A percentile compares a stretch with the other conserved stretches of the same genome.
Evolutionary conservation across 140 eudicot species (phyloP).

Genomic region (Cichorium intybus): DNA sequence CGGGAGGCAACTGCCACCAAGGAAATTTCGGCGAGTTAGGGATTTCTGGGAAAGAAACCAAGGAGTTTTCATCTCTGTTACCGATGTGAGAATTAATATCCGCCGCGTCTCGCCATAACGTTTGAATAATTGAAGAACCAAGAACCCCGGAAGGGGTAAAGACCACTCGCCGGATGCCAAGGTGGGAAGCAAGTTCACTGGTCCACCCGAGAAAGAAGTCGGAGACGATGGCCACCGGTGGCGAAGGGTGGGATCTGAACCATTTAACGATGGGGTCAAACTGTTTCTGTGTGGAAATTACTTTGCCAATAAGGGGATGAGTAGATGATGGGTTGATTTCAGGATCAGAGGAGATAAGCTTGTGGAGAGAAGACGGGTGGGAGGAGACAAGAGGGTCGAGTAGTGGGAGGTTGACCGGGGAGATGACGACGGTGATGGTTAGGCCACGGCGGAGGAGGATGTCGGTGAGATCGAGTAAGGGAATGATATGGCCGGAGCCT

Average conservation of each 20-base stretch:
- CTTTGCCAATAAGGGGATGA: slow-evolving; percentile 36
- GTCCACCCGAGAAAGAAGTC: slow-evolving; percentile 71
- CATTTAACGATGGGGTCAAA: slow-evolving; percentile 38
- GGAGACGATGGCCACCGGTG: slow-evolving; percentile 54
- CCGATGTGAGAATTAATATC: background rate
- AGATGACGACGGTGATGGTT: slow-evolving; percentile 26
- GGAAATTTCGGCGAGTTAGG: slow-evolving; percentile 43
- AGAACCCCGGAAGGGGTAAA: slow-evolving; percentile 58
- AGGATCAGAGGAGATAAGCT: slow-evolving; percentile 36
- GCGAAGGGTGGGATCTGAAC: slow-evolving; percentile 60
- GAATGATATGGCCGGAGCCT: slow-evolving; percentile 41
- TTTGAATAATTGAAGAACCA: slow-evolving; percentile 30
- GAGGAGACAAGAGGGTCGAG: slow-evolving; percentile 41
- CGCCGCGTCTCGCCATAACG: slow-evolving; percentile 38
- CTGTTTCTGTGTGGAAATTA: slow-evolving; percentile 26
- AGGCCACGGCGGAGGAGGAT: slow-evolving; percentile 31
- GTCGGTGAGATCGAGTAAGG: slow-evolving; percentile 42
- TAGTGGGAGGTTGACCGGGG: slow-evolving; percentile 27
- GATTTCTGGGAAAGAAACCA: slow-evolving; percentile 18
- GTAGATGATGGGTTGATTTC: slow-evolving; percentile 22
- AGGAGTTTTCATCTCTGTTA: slow-evolving; percentile 10
- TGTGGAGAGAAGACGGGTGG: slow-evolving; percentile 40
- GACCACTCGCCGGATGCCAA: slow-evolving; percentile 41
- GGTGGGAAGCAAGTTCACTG: slow-evolving; percentile 30
- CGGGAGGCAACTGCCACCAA: slow-evolving; percentile 48